These are phyloP conservation scores for Leucocoprinus sp. DNA, from an alignment of 768 basidiomycete genomes.

Conservation along the genomic window DNA sequence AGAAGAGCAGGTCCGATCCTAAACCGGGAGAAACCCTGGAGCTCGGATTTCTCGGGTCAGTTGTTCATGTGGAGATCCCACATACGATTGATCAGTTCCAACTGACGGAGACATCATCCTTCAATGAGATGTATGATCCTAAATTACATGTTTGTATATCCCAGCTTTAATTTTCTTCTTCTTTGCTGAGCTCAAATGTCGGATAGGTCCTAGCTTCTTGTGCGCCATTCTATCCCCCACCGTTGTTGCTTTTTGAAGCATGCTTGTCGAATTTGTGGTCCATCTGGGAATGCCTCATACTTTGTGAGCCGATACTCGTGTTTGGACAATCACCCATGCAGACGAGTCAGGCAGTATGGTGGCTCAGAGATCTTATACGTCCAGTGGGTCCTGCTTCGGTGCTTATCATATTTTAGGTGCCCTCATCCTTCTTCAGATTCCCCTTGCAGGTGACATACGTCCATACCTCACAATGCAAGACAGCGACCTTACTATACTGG, in stretches of 20 bases:
- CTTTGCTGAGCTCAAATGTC: not conserved
- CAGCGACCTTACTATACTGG: slow-evolving; percentile 63
- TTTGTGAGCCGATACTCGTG: slow-evolving; percentile 85
- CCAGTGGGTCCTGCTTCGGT: slow-evolving; percentile 43
- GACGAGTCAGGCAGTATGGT: slow-evolving; percentile 88
- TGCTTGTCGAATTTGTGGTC: slow-evolving; percentile 67
- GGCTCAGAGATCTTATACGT: slow-evolving; percentile 78
- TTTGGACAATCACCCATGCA: slow-evolving; percentile 72
- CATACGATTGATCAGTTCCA: slow-evolving; percentile 65
- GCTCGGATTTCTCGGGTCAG: slow-evolving; percentile 76
- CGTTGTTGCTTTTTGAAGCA: slow-evolving; percentile 54
- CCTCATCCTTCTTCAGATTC: slow-evolving; percentile 44
- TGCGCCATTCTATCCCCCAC: slow-evolving; percentile 48
- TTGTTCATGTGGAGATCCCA: slow-evolving; percentile 68
- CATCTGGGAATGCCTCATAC: slow-evolving; percentile 88
- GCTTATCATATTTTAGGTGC: not conserved
- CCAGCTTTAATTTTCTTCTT: not conserved
- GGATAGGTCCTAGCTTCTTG: slow-evolving; percentile 61
- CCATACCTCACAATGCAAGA: slow-evolving; percentile 98
- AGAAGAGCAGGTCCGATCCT: slow-evolving; percentile 73
- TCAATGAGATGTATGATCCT: slow-evolving; percentile 40
- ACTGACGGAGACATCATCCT: slow-evolving; percentile 43
- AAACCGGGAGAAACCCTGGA: slow-evolving; percentile 58
- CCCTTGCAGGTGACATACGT: slow-evolving; percentile 75
- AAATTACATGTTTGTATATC: slow-evolving; percentile 5